Conservation (phyloP, 805 yeast genomes). For the Alloascoidea hylecoeti region DNA sequence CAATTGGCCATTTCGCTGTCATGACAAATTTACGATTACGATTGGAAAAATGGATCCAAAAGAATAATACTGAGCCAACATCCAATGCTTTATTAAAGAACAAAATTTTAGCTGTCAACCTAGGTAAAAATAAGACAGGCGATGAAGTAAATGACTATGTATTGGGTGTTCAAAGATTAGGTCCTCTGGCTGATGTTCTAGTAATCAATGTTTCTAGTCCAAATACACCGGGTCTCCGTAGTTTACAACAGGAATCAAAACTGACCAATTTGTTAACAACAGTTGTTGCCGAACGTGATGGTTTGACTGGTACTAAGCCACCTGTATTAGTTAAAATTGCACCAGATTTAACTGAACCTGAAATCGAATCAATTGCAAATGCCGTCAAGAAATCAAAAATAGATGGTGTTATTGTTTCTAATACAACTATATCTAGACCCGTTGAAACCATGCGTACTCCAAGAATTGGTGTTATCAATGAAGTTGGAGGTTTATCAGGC, state of each 20-base stretch:
- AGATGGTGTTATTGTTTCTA: slow-evolving; percentile 87
- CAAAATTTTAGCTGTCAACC: slow-evolving; percentile 64
- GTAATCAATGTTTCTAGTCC: slow-evolving; percentile 92
- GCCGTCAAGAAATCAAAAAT: slow-evolving; percentile 65
- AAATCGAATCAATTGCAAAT: slow-evolving; percentile 68
- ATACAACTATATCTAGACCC: slow-evolving; percentile 86
- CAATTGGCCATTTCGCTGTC: slow-evolving; percentile 73
- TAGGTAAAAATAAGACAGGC: slow-evolving; percentile 88
- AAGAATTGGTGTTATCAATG: slow-evolving; percentile 26
- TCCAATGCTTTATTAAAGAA: slow-evolving; percentile 42
- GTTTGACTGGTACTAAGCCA: slow-evolving; percentile 34
- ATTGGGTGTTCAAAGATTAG: slow-evolving; percentile 70
- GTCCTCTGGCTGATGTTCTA: slow-evolving; percentile 75
- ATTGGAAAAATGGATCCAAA: slow-evolving; percentile 24
- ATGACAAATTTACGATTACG: slow-evolving; percentile 54
- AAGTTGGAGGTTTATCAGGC: slow-evolving; percentile 90
- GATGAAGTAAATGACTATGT: slow-evolving; percentile 83
- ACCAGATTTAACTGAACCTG: slow-evolving; percentile 77
- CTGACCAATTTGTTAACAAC: slow-evolving; percentile 51
- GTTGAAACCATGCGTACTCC: slow-evolving; percentile 32
- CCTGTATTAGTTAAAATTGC: slow-evolving; percentile 87
- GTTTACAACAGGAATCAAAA: slow-evolving; percentile 65
- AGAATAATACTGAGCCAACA: slow-evolving; percentile 9
- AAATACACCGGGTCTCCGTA: slow-evolving; percentile 90
- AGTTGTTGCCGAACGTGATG: slow-evolving; percentile 59